Percentiles rank a stretch among this genome's conserved stretches.
phyloP scores from a whole-genome alignment of 225 moss, liverwort and hornwort species.

The Climacium dendroides region DNA sequence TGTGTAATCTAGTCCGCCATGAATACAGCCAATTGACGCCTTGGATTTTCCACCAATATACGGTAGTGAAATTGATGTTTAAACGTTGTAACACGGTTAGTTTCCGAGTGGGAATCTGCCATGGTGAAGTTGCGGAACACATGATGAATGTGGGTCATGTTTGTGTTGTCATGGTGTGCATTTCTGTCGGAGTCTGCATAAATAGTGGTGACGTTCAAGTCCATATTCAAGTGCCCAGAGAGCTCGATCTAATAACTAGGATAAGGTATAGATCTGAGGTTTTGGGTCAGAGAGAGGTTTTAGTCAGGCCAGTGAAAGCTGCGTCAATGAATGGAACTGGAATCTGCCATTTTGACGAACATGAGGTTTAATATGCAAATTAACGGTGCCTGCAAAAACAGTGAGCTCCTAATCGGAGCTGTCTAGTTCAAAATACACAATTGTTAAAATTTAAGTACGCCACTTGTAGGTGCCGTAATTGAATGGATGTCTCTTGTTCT shows the following conservation, averaged over 20 bases:
- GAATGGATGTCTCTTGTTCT: not conserved
- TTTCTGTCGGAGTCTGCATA: no score
- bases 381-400: not conserved
- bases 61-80: not conserved
- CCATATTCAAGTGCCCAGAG: not conserved
- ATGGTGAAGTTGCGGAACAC: not conserved
- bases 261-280: not conserved
- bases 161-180: not conserved
- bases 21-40: not conserved
- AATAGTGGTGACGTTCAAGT: not conserved
- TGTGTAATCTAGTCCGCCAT: no score
- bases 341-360: no score
- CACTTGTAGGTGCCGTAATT: not conserved
- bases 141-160: not conserved
- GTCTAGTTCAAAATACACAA: not conserved
- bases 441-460: not conserved
- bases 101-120: not conserved
- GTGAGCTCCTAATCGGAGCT: no score
- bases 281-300: not conserved
- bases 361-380: no score
- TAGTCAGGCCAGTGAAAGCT: not conserved
- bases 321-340: not conserved
- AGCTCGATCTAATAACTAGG: not conserved
- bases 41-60: not conserved
- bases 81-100: not conserved